Conservation (phyloP, 164 flowering plant species). For the Stephania japonica region DNA sequence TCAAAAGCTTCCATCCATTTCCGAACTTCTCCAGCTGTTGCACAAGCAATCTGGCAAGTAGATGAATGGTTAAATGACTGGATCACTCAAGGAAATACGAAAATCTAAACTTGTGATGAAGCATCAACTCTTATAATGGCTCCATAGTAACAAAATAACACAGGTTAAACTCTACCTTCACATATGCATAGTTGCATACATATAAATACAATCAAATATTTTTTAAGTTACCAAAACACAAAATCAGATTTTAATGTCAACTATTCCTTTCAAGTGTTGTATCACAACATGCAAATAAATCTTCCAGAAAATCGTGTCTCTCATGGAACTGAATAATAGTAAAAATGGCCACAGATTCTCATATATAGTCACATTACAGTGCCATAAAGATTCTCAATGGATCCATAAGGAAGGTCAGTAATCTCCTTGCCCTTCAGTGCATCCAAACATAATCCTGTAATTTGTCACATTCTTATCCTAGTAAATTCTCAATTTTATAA, state of each 20-base stretch:
- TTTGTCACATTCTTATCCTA: not conserved
- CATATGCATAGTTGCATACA: not conserved
- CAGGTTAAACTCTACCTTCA: not conserved
- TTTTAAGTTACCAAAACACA: not conserved
- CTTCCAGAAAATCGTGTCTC: not conserved
- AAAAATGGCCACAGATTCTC: not conserved
- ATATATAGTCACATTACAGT: not conserved
- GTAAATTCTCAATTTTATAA: not conserved
- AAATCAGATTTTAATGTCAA: not conserved
- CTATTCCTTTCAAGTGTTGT: not conserved
- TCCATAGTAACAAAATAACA: slow-evolving; percentile 1
- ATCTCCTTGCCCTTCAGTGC: not conserved
- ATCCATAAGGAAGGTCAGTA: not conserved
- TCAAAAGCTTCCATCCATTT: slow-evolving; percentile 98
- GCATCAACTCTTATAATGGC: not conserved
- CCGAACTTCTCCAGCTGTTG: slow-evolving; percentile 70
- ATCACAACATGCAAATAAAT: not conserved
- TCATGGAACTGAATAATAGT: not conserved
- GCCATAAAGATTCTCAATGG: not conserved
- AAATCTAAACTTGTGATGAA: not conserved
- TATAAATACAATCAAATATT: not conserved
- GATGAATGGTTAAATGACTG: not conserved
- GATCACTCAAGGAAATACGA: not conserved
- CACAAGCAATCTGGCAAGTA: slow-evolving; percentile 80
- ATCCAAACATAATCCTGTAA: not conserved